Evolutionary conservation across 106 monocot genomes (phyloP), one percentile per base, ranked within the genome.

Genomic region (Dendrobium officinale): DNA sequence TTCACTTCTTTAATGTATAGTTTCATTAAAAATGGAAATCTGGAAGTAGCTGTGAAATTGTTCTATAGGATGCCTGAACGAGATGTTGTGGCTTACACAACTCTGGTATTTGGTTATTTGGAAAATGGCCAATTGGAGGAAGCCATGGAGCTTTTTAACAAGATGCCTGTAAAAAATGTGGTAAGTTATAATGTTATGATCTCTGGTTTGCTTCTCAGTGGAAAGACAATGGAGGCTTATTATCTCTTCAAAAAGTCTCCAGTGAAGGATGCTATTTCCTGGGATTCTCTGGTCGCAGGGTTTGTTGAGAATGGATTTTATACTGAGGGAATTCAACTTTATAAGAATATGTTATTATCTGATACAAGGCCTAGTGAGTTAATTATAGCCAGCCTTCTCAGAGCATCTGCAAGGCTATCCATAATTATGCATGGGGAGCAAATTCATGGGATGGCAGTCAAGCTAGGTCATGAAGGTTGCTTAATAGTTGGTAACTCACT

Each of bases 171-270:
- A 9, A 81, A 37, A 26, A 89, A 85, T 83, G 74, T 77, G 31
- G 82, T 82, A 18, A 85, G 85, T 16, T 86, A 67, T 49, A 89
- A 89, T 76, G 68, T 89, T 66, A 85, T 89, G 77, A 82, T 89
- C 11, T 82, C 84, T 75, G 89, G 89, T 56, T 83, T 87, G 42
- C 66, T 81, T 47, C 80, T 16, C 5, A 82, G 86, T 58, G 89
- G 85, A 67, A 84, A 82, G 67, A 51, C 80, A 17, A 75, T 1
- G 31, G 80, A 89, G 70, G 86, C 86, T 67, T 84, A 82, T 55
- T 13, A 75, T 13, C 59, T 85, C 18, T 89, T 89, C 67, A 78
- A 33, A 37, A 48, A 80, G 55, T 80, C 49, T 33, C 64, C 79
- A 9, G 29, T 20, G 40, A 77, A 75, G 55, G 84, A 87, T 78